phyloP scores from a whole-genome alignment of 2,329 filamentous ascomycete species.

The Blastomyces gilchristii region DNA sequence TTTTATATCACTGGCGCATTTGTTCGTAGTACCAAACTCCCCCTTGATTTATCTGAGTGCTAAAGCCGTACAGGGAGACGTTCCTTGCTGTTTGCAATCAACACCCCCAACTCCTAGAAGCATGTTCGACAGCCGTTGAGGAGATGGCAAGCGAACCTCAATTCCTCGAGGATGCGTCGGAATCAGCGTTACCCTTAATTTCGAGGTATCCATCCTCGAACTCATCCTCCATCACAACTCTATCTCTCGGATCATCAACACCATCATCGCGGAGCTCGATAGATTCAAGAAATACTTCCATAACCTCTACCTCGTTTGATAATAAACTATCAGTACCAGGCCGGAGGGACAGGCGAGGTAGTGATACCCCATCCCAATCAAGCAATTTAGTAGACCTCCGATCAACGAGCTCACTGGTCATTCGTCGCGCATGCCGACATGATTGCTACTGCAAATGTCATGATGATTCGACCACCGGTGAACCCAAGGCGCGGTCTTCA shows the following conservation, averaged over 20 bases:
- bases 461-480: background rate
- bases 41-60: background rate
- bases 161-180: background rate
- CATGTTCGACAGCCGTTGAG: conserved; percentile 9
- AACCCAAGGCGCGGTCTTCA: background rate
- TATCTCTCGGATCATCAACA: background rate
- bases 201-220: conserved; percentile 1
- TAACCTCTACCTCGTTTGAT: background rate
- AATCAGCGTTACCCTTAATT: background rate
- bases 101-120: conserved; percentile 13
- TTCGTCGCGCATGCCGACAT: conserved; percentile 14
- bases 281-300: background rate
- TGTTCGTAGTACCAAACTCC: conserved; percentile 9
- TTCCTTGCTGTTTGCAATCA: conserved; percentile 12
- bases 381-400: background rate
- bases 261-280: conserved; percentile 6
- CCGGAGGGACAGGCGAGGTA: background rate
- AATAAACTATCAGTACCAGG: background rate
- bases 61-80: conserved; percentile 10
- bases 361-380: background rate
- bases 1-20: conserved; percentile 13
- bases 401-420: conserved; percentile 6
- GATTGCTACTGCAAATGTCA: conserved; percentile 15
- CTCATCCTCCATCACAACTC: background rate
- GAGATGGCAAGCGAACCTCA: conserved; percentile 10